Base-by-base conservation (phyloP, 2,329 filamentous ascomycete genomes). In the Leptosphaerulina australis region DNA sequence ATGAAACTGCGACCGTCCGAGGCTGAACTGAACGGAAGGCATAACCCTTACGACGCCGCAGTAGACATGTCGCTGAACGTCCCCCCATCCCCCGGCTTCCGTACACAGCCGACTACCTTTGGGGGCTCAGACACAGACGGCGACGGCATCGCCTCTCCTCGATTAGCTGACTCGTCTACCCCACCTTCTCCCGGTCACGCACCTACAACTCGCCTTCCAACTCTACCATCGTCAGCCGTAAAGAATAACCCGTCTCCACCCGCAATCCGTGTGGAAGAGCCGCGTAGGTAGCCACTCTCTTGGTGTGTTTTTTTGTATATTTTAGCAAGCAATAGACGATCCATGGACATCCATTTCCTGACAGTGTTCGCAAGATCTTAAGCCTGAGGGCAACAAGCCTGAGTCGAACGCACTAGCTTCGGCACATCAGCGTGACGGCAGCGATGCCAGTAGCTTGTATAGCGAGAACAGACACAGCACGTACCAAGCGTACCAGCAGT, bases 31-130 rank as follows among this genome's bases (percentile, higher is more conserved):
- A 72, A 46, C 33, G 71, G 71, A 55, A 62, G 68, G 45, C 67
- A 60, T 52, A 70, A 69, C 52, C 59, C 44, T 39, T 64, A 70
- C 57, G 66, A 62, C 49, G 58, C 59, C 33, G 50, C 60, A 33
- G 69, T 72, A 40, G 66, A 74, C 54, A 71, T 73, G 68, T 68
- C 59, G 40, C 55, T 71, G 26, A 62, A 60, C 11, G 61, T 69
- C 3, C 69, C 70, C 36, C 60, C 65, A 2, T 71, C 69, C 5
- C 69, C 71, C 17, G 63, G 64, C 17, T 53, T 56, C 22, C 58
- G 57, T 28, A 45, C 56, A 6, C 45, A 54, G 7, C 62, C 62
- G 34, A 60, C 61, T 21, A 56, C 60, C 2, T 69, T 68, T 46
- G 53, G 46, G 47, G 65, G 63, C n/a, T 66, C 61, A n/a, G 68